These are phyloP conservation scores for Fusarium gaditjirri DNA, from an alignment of 2,329 filamentous ascomycete species.

Conservation along the genomic window DNA sequence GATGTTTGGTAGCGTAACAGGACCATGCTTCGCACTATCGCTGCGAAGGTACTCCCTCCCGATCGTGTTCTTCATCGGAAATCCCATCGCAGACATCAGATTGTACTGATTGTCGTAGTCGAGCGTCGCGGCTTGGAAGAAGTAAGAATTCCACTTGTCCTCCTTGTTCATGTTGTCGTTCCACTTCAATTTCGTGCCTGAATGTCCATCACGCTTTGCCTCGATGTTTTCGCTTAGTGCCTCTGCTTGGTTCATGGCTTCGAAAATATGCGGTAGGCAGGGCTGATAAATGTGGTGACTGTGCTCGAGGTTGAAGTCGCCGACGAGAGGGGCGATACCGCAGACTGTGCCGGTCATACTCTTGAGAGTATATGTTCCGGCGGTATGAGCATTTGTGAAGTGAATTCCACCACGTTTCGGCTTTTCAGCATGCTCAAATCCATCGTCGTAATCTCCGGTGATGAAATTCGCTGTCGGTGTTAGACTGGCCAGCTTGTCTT, in stretches of 20 bases:
- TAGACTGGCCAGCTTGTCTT: conserved; percentile 43
- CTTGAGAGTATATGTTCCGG: conserved; percentile 57
- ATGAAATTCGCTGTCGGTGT: conserved; percentile 49
- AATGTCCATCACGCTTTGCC: background rate
- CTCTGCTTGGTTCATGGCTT: conserved; percentile 47
- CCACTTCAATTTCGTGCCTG: background rate
- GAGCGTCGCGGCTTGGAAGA: conserved; percentile 49
- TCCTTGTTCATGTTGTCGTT: conserved; percentile 12
- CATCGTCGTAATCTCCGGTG: conserved; percentile 51
- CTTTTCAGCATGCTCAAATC: conserved; percentile 42
- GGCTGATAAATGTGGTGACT: conserved; percentile 57
- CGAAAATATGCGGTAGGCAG: conserved; percentile 54
- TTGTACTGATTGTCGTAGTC: conserved; percentile 49
- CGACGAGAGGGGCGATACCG: conserved; percentile 54
- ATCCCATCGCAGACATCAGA: conserved; percentile 48
- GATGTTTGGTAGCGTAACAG: conserved; percentile 45
- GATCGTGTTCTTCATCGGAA: conserved; percentile 41
- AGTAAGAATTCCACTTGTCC: conserved; percentile 48
- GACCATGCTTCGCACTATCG: conserved; percentile 45
- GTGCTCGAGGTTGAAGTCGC: conserved; percentile 56
- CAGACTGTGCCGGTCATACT: conserved; percentile 55
- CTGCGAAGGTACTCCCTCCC: conserved; percentile 46
- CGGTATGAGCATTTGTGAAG: conserved; percentile 54
- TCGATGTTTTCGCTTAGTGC: background rate
- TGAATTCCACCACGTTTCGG: conserved; percentile 52